These are phyloP conservation scores for Scenedesmus sp. DNA, from an alignment of 163 green algal species.

Conservation along the genomic window DNA sequence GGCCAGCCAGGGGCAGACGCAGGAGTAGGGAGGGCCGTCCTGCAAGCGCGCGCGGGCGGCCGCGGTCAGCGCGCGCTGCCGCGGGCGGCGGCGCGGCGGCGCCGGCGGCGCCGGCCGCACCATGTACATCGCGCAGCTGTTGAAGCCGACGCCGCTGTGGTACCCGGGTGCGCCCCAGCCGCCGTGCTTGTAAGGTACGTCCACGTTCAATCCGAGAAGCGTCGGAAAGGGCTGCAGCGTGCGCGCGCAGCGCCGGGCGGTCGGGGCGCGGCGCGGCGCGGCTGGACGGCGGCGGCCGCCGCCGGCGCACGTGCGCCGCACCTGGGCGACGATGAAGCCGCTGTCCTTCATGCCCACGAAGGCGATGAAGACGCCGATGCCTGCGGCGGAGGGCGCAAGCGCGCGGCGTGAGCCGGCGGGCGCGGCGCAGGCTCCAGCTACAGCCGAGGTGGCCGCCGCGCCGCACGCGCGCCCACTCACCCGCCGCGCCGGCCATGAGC, in stretches of 20 bases:
- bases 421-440: too few species aligned
- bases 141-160: slow-evolving; percentile 50
- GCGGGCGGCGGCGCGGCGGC: too few species aligned
- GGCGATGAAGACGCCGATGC: slow-evolving; percentile 73
- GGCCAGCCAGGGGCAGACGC: slow-evolving; percentile 67
- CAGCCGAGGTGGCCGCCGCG: too few species aligned
- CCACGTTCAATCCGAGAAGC: slow-evolving; percentile 48
- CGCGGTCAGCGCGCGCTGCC: background rate
- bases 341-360: slow-evolving; percentile 67
- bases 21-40: slow-evolving; percentile 37
- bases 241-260: too few species aligned
- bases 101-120: background rate
- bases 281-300: too few species aligned
- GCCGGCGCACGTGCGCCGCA: too few species aligned
- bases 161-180: slow-evolving; percentile 50
- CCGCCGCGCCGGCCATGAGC: slow-evolving; percentile 64
- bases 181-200: slow-evolving; percentile 46
- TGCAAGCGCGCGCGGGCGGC: too few species aligned
- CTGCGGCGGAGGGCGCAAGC: too few species aligned
- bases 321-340: slow-evolving; percentile 61
- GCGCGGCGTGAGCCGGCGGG: too few species aligned
- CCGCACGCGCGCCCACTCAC: too few species aligned
- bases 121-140: slow-evolving; percentile 60
- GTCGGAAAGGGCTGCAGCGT: slow-evolving; percentile 58
- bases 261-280: too few species aligned